A percentile compares a stretch with the other conserved stretches of the same genome.
Conservation (phyloP, 139 green algal species). For the Micractinium conductrix region DNA sequence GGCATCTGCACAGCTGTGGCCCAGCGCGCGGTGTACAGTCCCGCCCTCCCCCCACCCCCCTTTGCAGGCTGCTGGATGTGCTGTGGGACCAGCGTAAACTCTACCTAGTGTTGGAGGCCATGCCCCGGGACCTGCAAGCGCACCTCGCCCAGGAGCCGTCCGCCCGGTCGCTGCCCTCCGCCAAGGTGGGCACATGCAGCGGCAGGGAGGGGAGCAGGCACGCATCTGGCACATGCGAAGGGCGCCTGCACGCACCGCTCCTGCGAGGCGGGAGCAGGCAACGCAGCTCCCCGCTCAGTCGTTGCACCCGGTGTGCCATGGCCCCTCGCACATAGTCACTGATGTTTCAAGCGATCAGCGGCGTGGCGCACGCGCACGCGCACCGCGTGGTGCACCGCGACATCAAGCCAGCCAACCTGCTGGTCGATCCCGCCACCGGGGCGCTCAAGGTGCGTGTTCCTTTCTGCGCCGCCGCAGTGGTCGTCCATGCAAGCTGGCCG, state of each 20-base stretch:
- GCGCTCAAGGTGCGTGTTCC: too few relatives aligned
- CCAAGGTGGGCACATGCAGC: neutral
- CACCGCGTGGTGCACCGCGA: slow-evolving; percentile 85
- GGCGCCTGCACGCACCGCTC: too few relatives aligned
- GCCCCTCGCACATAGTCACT: too few relatives aligned
- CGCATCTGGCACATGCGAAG: too few relatives aligned
- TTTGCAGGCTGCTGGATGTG: slow-evolving; percentile 63
- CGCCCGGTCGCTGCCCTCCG: neutral
- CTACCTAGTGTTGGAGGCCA: slow-evolving; percentile 70
- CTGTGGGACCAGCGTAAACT: slow-evolving; percentile 60
- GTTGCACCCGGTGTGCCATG: too few relatives aligned
- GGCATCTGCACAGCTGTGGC: too few relatives aligned
- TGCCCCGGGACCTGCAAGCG: slow-evolving; percentile 66
- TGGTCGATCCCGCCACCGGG: slow-evolving; percentile 62
- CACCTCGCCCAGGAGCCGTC: slow-evolving; percentile 48
- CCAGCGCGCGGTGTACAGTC: too few relatives aligned
- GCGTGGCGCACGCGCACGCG: slow-evolving; percentile 74
- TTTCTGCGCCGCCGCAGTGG: too few relatives aligned
- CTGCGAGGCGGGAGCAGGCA: too few relatives aligned
- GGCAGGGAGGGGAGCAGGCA: neutral
- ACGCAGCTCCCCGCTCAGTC: too few relatives aligned
- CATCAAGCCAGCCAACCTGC: slow-evolving; percentile 67
- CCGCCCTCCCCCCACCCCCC: neutral
- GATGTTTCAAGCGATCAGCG: slow-evolving; percentile 83
- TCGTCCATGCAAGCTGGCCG: too few relatives aligned